A percentile compares a stretch with the other conserved stretches of the same genome.
phyloP scores from a whole-genome alignment of 495 filamentous ascomycete species.

The Penicillium alfredii region DNA sequence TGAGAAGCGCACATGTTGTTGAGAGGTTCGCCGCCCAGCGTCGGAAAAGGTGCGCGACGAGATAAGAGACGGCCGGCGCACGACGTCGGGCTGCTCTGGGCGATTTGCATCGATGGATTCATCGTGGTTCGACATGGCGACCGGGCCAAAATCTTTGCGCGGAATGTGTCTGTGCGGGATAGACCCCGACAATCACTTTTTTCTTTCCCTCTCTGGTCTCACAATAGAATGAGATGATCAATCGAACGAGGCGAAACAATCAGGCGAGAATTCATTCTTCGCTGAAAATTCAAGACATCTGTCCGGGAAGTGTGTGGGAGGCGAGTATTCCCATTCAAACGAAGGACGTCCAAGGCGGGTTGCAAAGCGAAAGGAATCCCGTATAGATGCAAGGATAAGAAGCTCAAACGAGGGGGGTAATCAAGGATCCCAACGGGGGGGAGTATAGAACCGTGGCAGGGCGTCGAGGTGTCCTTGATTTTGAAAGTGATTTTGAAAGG shows the following conservation, averaged over 20 bases:
- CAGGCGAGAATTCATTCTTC: conserved; percentile 3
- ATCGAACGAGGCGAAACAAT: background rate
- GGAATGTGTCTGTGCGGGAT: conserved; percentile 14
- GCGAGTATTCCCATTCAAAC: no score
- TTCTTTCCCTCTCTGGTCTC: conserved; percentile 3
- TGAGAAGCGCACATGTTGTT: conserved; percentile 41
- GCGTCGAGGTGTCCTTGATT: no score
- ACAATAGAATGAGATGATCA: background rate
- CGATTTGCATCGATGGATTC: conserved; percentile 8
- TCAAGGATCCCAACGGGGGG: no score
- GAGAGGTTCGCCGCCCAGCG: conserved; percentile 28
- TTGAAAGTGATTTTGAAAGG: no score
- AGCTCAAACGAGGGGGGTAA: conserved; percentile 3
- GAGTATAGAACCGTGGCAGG: no score
- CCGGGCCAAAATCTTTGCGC: background rate
- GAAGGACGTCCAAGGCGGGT: no score
- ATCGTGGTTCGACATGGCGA: conserved; percentile 28
- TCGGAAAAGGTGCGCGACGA: conserved; percentile 33
- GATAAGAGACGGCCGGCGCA: conserved; percentile 23
- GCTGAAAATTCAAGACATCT: no score
- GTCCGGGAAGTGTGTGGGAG: no score
- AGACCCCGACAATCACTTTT: conserved; percentile 10
- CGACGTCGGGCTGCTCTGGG: conserved; percentile 9
- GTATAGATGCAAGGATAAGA: background rate
- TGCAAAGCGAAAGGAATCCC: no score